These are phyloP conservation scores for Aschersonia sp. DNA, from an alignment of 2,329 filamentous ascomycete genomes.

Conservation along the genomic window DNA sequence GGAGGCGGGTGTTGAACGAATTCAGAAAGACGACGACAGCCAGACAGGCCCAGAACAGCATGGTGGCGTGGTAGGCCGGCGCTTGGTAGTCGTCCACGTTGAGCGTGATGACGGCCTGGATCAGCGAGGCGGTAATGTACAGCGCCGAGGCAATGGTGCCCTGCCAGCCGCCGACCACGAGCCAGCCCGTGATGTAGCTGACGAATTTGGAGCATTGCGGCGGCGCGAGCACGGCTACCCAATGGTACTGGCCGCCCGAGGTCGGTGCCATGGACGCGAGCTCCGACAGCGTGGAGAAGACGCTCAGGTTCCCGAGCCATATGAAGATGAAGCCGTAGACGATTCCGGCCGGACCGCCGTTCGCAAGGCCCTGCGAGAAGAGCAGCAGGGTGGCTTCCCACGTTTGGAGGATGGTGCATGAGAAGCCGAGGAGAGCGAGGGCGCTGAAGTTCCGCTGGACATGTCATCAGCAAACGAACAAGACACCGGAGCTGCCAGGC, in stretches of 20 bases:
- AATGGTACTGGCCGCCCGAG: slow-evolving; percentile 45
- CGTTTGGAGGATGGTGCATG: slow-evolving; percentile 36
- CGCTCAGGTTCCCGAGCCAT: slow-evolving; percentile 29
- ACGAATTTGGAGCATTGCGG: slow-evolving; percentile 32
- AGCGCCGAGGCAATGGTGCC: slow-evolving; percentile 18
- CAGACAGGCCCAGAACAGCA: slow-evolving; percentile 32
- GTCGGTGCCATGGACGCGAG: slow-evolving; percentile 32
- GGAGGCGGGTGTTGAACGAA: slow-evolving; percentile 25
- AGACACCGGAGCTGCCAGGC: too few species aligned
- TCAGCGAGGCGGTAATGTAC: slow-evolving; percentile 30
- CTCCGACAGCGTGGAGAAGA: slow-evolving; percentile 24
- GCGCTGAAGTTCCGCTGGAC: slow-evolving; percentile 30
- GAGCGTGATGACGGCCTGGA: slow-evolving; percentile 28
- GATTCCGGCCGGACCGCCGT: slow-evolving; percentile 37
- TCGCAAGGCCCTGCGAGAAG: neutral
- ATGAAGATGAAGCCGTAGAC: slow-evolving; percentile 36
- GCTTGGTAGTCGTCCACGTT: slow-evolving; percentile 8
- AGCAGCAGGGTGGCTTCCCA: slow-evolving; percentile 29
- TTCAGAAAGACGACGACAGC: slow-evolving; percentile 33
- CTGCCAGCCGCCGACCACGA: slow-evolving; percentile 34
- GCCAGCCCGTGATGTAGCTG: slow-evolving; percentile 36
- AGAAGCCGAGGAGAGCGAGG: slow-evolving; percentile 34
- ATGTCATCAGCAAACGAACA: too few species aligned
- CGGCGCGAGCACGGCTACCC: slow-evolving; percentile 39
- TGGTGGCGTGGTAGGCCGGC: slow-evolving; percentile 30